Evolutionary conservation across 345 rosid genomes (phyloP).

Genomic region (Populus alba): DNA sequence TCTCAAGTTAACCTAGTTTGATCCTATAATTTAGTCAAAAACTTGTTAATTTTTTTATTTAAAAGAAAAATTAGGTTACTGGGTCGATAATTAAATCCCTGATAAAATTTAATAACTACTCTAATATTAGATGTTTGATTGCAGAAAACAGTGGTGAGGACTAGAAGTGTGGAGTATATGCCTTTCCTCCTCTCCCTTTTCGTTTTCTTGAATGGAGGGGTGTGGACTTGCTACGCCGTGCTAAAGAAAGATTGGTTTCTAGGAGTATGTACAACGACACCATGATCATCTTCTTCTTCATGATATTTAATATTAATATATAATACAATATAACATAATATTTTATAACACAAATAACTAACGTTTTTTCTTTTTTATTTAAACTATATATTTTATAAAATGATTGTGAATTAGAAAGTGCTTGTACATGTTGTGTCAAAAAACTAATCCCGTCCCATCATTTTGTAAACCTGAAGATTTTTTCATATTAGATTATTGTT

Average conservation of each 20-base stretch:
- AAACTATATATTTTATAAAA: too few species aligned
- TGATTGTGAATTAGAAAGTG: too few species aligned
- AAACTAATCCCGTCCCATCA: too few species aligned
- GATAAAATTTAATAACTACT: background rate
- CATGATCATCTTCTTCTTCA: background rate
- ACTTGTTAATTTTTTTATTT: too few species aligned
- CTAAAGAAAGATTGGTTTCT: constrained; percentile 50
- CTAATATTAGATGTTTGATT: background rate
- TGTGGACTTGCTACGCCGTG: constrained; percentile 63
- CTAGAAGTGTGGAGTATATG: constrained; percentile 68
- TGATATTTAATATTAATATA: background rate
- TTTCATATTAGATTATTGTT: too few species aligned
- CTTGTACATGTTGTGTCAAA: too few species aligned
- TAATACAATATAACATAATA: too few species aligned
- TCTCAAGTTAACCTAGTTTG: too few species aligned
- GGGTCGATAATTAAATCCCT: too few species aligned
- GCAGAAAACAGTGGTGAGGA: constrained; percentile 72
- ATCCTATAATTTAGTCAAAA: too few species aligned
- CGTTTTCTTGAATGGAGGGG: constrained; percentile 59
- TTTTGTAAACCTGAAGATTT: too few species aligned
- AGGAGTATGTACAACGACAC: constrained; percentile 31
- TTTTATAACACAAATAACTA: background rate
- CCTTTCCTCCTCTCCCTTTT: constrained; percentile 68
- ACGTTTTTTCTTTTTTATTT: background rate
- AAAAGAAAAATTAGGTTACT: too few species aligned